phyloP scores from a whole-genome alignment of 2,329 filamentous ascomycete genomes.

The Botryotinia calthae region DNA sequence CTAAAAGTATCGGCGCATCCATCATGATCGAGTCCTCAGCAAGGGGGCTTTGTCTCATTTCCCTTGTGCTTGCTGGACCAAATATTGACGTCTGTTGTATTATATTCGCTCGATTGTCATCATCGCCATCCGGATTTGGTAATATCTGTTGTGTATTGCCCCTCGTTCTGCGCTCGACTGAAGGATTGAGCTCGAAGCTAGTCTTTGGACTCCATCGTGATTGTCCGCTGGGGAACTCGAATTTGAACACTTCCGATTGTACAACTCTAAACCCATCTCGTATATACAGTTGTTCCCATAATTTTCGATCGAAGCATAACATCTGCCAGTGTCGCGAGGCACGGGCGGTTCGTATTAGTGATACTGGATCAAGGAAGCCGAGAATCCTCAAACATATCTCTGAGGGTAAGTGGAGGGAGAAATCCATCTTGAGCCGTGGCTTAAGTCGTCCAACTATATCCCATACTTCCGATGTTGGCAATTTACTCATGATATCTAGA shows the following conservation, averaged over 20 bases:
- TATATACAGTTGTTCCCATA: constrained; percentile 84
- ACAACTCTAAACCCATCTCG: constrained; percentile 83
- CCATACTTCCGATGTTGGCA: constrained; percentile 77
- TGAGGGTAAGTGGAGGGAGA: constrained; percentile 77
- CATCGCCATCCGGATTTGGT: constrained; percentile 36
- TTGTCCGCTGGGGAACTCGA: constrained; percentile 50
- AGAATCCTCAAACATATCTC: constrained; percentile 91
- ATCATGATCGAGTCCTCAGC: constrained; percentile 16
- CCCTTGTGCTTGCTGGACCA: constrained; percentile 23
- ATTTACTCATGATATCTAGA: constrained; percentile 71
- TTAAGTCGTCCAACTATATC: constrained; percentile 77
- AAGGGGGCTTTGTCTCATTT: constrained; percentile 14
- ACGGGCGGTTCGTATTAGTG: constrained; percentile 74
- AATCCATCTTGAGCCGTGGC: constrained; percentile 88
- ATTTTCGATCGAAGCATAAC: constrained; percentile 74
- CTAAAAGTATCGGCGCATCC: background rate
- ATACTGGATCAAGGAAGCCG: constrained; percentile 76
- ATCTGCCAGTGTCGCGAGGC: constrained; percentile 81
- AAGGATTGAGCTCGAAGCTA: constrained; percentile 47
- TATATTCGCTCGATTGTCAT: constrained; percentile 45
- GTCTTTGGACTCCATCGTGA: constrained; percentile 14
- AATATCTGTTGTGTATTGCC: constrained; percentile 37
- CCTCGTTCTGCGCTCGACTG: constrained; percentile 55
- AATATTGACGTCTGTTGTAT: constrained; percentile 33
- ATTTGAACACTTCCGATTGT: constrained; percentile 60